A percentile compares a stretch with the other conserved stretches of the same genome.
These are phyloP conservation scores for Penicillium turbatum DNA, from an alignment of 495 filamentous ascomycete species.

Conservation along the genomic window DNA sequence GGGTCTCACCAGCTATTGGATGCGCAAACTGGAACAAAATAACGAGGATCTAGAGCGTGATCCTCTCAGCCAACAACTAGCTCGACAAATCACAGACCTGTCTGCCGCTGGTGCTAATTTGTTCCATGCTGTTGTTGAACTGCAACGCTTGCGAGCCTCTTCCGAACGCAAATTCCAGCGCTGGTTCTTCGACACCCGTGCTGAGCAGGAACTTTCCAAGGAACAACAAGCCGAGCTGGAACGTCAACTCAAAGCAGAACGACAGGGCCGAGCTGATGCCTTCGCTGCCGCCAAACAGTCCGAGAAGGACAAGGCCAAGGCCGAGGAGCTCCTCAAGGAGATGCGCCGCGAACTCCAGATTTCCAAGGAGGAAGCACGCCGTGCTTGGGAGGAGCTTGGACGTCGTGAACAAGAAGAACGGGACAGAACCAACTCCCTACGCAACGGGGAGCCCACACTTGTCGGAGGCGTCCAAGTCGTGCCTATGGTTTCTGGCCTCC, in stretches of 20 bases:
- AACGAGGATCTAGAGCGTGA: slow-evolving; percentile 76
- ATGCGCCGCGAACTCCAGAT: slow-evolving; percentile 89
- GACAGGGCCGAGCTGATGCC: slow-evolving; percentile 61
- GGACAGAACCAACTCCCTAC: slow-evolving; percentile 79
- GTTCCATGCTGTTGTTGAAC: slow-evolving; percentile 94
- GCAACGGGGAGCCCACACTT: slow-evolving; percentile 81
- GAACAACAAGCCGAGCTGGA: slow-evolving; percentile 83
- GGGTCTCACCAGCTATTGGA: slow-evolving; percentile 95
- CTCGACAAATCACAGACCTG: slow-evolving; percentile 89
- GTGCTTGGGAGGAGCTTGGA: slow-evolving; percentile 96
- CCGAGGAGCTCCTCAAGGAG: slow-evolving; percentile 73
- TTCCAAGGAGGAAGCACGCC: slow-evolving; percentile 90
- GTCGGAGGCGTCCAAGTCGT: slow-evolving; percentile 96
- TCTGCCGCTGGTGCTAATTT: slow-evolving; percentile 95
- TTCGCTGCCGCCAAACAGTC: slow-evolving; percentile 58
- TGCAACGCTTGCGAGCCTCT: slow-evolving; percentile 91
- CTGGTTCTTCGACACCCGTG: slow-evolving; percentile 94
- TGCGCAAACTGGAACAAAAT: slow-evolving; percentile 84
- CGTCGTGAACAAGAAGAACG: slow-evolving; percentile 91
- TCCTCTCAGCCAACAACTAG: slow-evolving; percentile 80
- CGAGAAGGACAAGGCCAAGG: slow-evolving; percentile 61
- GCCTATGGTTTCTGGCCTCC: slow-evolving; percentile 77
- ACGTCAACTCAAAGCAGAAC: slow-evolving; percentile 65
- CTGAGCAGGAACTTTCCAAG: slow-evolving; percentile 78
- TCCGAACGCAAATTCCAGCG: slow-evolving; percentile 97